Base-by-base conservation (phyloP, 208 protist species). In the Strigomonas oncopelti region DNA sequence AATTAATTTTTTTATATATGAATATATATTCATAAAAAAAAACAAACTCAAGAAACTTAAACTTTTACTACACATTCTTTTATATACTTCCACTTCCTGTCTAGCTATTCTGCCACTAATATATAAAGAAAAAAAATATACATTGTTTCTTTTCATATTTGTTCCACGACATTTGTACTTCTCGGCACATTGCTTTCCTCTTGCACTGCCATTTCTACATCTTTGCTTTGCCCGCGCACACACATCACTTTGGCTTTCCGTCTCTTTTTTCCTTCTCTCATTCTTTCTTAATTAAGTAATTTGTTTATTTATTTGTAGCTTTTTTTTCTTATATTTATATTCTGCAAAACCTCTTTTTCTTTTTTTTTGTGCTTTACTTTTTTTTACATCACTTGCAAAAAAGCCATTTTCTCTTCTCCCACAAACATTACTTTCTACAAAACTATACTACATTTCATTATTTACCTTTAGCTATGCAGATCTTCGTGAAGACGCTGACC, bases 401-500 rank as follows among this genome's bases (percentile, higher is more conserved):
- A 22, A 57, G 7, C 18, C n/a, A 22, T 20, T 57, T 20, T 57
- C 53, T 29, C 53, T 29, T 18, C 24, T 57, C 18, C 27, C 45
- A n/a, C 45, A n/a, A 20, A n/a, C 14, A 20, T 60, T 60, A 5
- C 55, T 60, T 18, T 60, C 34, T 4, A 42, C 34, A 11, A 11
- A 42, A 42, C 11, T n/a, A n/a, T n/a, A n/a, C n/a, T n/a, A n/a
- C n/a, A n/a, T 57, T 24, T 52, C 20, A 52, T 42, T 60, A 31
- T 31, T 60, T 22, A 32, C 31, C 29, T 60, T 18, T 60, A 22
- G 16, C 48, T 61, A 98, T 98, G 96, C 95, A 98, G 80, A 98
- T 98, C 75, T 98, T 98, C 75, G 95, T 98, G 52, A 98, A 98
- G 81, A 98, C 97, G 29, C 84, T 90, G 71, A 99, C 98, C 34